A percentile compares a stretch with the other conserved stretches of the same genome.
phyloP scores from a whole-genome alignment of 495 filamentous ascomycete species.

The Darksidea phi region DNA sequence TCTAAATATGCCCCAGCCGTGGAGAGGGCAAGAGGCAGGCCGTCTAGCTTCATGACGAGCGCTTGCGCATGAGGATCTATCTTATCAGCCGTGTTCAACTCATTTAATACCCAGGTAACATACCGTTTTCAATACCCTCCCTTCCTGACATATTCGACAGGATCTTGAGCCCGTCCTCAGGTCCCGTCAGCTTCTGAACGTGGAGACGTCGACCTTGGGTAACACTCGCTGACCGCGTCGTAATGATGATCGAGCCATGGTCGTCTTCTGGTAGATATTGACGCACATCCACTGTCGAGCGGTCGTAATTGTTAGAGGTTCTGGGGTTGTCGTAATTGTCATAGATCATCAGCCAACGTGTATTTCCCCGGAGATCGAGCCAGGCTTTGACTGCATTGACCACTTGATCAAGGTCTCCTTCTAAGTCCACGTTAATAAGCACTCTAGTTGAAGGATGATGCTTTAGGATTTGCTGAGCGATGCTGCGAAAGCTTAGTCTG shows the following conservation, averaged over 20 bases:
- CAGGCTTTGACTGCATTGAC: constrained; percentile 40
- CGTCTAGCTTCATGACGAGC: not conserved
- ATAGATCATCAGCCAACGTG: constrained; percentile 40
- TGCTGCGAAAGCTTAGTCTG: constrained; percentile 38
- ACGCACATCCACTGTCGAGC: constrained; percentile 37
- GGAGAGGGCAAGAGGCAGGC: too few relatives aligned
- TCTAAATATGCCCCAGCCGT: too few relatives aligned
- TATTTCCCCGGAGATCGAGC: constrained; percentile 39
- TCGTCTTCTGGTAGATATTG: constrained; percentile 39
- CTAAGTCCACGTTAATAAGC: too few relatives aligned
- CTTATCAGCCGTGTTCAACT: not conserved
- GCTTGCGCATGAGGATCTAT: not conserved
- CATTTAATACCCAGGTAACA: too few relatives aligned
- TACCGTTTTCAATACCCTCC: too few relatives aligned
- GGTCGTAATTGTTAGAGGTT: too few relatives aligned
- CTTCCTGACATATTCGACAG: too few relatives aligned
- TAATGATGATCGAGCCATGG: constrained; percentile 33
- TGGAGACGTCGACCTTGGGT: constrained; percentile 1
- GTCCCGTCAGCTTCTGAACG: constrained; percentile 2
- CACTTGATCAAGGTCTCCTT: constrained; percentile 20
- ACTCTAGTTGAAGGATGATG: not conserved
- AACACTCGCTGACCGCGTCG: constrained; percentile 3
- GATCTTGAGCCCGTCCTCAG: not conserved
- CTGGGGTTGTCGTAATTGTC: constrained; percentile 37
- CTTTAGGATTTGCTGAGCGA: constrained; percentile 37